Evolutionary conservation across 1,139 yeast species (phyloP).

Genomic region (Wickerhamomyces sp.): DNA sequence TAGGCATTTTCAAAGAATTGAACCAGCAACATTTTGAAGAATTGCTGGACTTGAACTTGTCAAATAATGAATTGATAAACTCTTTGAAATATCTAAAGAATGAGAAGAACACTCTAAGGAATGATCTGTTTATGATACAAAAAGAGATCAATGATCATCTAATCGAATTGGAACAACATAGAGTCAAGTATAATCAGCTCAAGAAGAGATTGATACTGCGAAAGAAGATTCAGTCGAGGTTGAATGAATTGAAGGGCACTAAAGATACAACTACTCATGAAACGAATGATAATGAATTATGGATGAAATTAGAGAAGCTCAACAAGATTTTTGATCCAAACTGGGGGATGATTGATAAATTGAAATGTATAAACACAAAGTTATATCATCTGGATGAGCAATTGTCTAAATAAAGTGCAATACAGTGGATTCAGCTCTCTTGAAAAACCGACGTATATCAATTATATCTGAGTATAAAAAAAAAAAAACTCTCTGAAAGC

Average conservation of each 20-base stretch:
- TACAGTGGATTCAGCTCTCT: not conserved
- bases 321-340: conserved; percentile 35
- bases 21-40: conserved; percentile 24
- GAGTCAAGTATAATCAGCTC: conserved; percentile 28
- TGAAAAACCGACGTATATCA: not conserved
- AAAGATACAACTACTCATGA: not conserved
- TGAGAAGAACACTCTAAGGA: conserved; percentile 38
- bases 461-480: not conserved
- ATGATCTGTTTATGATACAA: conserved; percentile 35
- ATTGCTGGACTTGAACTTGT: conserved; percentile 30
- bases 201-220: conserved; percentile 3
- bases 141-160: conserved; percentile 33
- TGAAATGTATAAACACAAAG: conserved; percentile 32
- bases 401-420: not conserved
- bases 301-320: conserved; percentile 21
- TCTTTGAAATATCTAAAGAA: conserved; percentile 35
- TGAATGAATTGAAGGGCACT: conserved; percentile 13
- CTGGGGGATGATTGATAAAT: conserved; percentile 35
- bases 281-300: conserved; percentile 2
- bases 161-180: conserved; percentile 34
- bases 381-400: conserved; percentile 26
- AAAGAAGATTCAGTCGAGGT: conserved; percentile 26
- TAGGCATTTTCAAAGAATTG: conserved; percentile 6
- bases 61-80: conserved; percentile 37
- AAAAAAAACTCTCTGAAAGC: not conserved